Evolutionary conservation across 768 basidiomycete species (phyloP).

Genomic region (Amanita rimosa): DNA sequence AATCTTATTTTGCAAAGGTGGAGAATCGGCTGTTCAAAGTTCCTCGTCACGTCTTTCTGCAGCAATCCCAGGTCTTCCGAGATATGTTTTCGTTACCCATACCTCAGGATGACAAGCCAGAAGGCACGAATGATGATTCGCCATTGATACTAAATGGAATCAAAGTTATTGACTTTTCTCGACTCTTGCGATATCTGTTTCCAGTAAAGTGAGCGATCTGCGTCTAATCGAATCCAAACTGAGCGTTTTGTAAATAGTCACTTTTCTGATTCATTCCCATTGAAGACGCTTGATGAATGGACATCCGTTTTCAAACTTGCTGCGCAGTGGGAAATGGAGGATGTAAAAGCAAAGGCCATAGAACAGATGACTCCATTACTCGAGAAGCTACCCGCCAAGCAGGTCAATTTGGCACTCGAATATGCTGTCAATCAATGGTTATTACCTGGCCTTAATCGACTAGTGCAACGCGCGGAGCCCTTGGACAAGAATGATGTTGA

Average conservation of each 20-base stretch:
- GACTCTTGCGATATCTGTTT: slow-evolving; percentile 11
- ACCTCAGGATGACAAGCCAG: slow-evolving; percentile 8
- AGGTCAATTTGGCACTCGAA: slow-evolving; percentile 15
- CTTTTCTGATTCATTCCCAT: not conserved
- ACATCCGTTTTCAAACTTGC: slow-evolving; percentile 21
- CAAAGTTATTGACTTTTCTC: slow-evolving; percentile 13
- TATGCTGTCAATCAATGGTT: slow-evolving; percentile 20
- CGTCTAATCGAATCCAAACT: not conserved
- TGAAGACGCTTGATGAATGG: slow-evolving; percentile 15
- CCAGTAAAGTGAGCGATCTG: slow-evolving; percentile 6
- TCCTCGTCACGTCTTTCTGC: slow-evolving; percentile 22
- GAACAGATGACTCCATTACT: slow-evolving; percentile 11
- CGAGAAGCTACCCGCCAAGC: slow-evolving; percentile 11
- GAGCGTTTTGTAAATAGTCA: not conserved
- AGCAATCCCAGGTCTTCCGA: slow-evolving; percentile 22
- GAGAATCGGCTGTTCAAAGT: slow-evolving; percentile 27
- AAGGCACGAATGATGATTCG: slow-evolving; percentile 17
- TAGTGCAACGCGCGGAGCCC: slow-evolving; percentile 14
- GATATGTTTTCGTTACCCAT: slow-evolving; percentile 21
- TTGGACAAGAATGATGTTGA: slow-evolving; percentile 13
- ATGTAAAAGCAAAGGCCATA: slow-evolving; percentile 16
- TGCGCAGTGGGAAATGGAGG: slow-evolving; percentile 22
- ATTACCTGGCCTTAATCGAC: slow-evolving; percentile 11
- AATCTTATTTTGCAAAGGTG: slow-evolving; percentile 15
- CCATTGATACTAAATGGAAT: slow-evolving; percentile 19